Evolutionary conservation across 2,329 filamentous ascomycete genomes (phyloP).

Genomic region (Fusarium nanum): DNA sequence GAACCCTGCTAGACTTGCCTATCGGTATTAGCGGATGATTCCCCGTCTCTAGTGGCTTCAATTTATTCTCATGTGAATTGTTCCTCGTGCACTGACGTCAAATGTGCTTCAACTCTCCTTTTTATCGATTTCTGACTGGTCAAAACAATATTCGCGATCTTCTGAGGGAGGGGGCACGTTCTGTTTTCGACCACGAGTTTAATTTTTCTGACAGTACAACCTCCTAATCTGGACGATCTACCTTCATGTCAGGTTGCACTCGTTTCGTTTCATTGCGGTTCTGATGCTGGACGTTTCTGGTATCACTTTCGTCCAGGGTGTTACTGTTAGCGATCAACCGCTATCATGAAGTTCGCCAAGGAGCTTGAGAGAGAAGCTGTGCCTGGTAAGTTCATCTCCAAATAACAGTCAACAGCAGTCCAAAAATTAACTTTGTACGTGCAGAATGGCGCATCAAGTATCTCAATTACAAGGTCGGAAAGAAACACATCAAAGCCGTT

Average conservation of each 20-base stretch:
- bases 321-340: not conserved
- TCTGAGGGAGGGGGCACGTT: constrained; percentile 33
- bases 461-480: constrained; percentile 93
- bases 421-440: constrained; percentile 15
- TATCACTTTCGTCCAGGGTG: constrained; percentile 23
- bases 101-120: constrained; percentile 10
- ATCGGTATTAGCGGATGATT: not conserved
- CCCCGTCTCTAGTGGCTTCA: constrained; percentile 19
- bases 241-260: not conserved
- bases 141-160: constrained; percentile 14
- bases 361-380: constrained; percentile 90
- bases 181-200: constrained; percentile 7
- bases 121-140: constrained; percentile 5
- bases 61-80: constrained; percentile 4
- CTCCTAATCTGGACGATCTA: not conserved
- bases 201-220: not conserved
- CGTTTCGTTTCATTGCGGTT: not conserved
- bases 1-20: not conserved
- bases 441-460: constrained; percentile 93
- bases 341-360: constrained; percentile 73
- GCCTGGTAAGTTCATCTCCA: constrained; percentile 67
- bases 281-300: constrained; percentile 31
- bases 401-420: constrained; percentile 4
- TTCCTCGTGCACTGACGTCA: constrained; percentile 41
- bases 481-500: constrained; percentile 92